Evolutionary conservation across 495 filamentous ascomycete species (phyloP), one percentile per base, ranked within the genome.

Genomic region (Cercophora scortea): DNA sequence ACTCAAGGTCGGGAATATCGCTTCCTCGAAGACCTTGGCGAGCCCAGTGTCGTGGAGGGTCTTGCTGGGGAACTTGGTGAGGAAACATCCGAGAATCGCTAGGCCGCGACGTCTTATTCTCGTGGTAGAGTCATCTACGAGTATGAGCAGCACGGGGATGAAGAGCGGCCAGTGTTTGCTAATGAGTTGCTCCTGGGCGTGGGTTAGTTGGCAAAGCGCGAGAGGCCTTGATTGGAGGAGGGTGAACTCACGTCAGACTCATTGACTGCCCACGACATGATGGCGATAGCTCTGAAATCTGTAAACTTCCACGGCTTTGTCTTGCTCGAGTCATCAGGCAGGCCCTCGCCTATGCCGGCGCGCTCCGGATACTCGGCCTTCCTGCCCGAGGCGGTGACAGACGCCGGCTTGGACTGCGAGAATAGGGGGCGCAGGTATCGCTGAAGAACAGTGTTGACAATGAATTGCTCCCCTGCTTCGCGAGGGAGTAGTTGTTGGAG

Each of bases 81-180:
- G 78, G 42, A 96, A 79, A 0, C 68, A 52, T 6, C 61, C 62
- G 2, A 93, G 68, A 4, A 90, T 66, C 3, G 61, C 55, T 36
- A 89, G 85, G 11, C 85, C 90, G 7, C 67, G 71, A 1, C 70
- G 61, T 51, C 88, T 85, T 59, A 82, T 70, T 0, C 65, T 41
- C 1, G 78, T 67, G 42, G 75, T 69, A 12, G 73, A 62, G 61
- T 91, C 86, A 64, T 97, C 93, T 47, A 89, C 74, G 2, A 97
- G 72, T 4, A 85, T 80, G 3, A 98, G 77, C 0, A 96, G 71
- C 1, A 88, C 86, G 1, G 93, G 93, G n/a, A 92, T 76, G 41
- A 88, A 79, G n/a, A 94, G 78, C 0, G 80, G 82, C 82, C 90
- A 96, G 52, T 87, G 74, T 6, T 65, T 52, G 44, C 11, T 18